A percentile compares a stretch with the other conserved stretches of the same genome.
Evolutionary conservation across 441 rosid species (phyloP).

Genomic region (Syzygium malaccense): DNA sequence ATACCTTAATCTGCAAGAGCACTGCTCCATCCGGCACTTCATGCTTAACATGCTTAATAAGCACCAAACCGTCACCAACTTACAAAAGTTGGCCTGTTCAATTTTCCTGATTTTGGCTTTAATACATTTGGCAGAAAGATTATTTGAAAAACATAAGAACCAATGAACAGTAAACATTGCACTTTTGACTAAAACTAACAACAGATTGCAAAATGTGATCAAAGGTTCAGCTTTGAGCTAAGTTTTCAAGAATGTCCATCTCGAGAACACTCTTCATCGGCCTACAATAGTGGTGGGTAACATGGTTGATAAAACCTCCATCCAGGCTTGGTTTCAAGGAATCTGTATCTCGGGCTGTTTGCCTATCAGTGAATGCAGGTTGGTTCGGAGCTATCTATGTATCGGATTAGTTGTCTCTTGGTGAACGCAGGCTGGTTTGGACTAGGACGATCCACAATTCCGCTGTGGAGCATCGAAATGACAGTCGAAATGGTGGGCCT

Average conservation of each 20-base stretch:
- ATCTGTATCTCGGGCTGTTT: no score
- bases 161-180: no score
- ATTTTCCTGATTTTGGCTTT: no score
- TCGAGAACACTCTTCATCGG: no score
- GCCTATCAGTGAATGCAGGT: no score
- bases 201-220: no score
- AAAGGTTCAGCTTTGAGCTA: no score
- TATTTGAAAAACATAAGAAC: no score
- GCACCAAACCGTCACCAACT: background rate
- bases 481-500: conserved; percentile 37
- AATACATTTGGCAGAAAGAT: no score
- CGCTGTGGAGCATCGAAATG: conserved; percentile 42
- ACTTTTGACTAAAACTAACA: no score
- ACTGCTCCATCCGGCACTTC: background rate
- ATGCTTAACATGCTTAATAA: background rate
- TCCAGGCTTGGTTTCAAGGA: background rate
- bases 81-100: no score
- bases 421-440: conserved; percentile 21
- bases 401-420: background rate
- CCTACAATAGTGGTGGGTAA: conserved; percentile 2
- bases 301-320: background rate
- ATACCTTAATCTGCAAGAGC: background rate
- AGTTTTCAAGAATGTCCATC: no score
- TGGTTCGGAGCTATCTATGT: background rate
- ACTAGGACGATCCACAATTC: conserved; percentile 27